phyloP scores from a whole-genome alignment of 2,329 filamentous ascomycete genomes.

The Fusarium cyanostomum region DNA sequence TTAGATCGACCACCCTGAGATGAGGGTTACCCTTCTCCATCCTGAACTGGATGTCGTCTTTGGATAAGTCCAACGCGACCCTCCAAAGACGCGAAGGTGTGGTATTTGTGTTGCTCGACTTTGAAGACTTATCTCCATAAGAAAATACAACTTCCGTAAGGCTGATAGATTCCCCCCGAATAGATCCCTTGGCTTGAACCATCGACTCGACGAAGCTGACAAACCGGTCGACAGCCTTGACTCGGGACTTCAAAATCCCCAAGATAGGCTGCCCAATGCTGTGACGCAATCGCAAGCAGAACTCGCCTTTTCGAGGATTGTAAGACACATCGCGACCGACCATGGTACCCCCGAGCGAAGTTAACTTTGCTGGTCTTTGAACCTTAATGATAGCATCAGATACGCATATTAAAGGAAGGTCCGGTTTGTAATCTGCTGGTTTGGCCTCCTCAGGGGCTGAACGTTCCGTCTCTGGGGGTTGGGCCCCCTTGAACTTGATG shows the following conservation, averaged over 20 bases:
- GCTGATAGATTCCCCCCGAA: constrained; percentile 67
- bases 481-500: constrained; percentile 64
- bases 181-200: constrained; percentile 61
- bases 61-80: constrained; percentile 67
- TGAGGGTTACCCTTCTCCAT: constrained; percentile 74
- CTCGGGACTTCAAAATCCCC: constrained; percentile 64
- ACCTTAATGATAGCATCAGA: constrained; percentile 66
- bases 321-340: constrained; percentile 70
- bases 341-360: constrained; percentile 62
- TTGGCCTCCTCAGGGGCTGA: constrained; percentile 11
- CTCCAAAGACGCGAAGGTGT: constrained; percentile 52
- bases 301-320: constrained; percentile 66
- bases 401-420: constrained; percentile 49
- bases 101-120: background rate
- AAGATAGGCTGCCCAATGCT: constrained; percentile 68
- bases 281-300: constrained; percentile 68
- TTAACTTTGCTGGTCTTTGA: constrained; percentile 62
- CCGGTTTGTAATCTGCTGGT: constrained; percentile 1
- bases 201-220: constrained; percentile 76
- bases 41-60: constrained; percentile 63
- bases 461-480: constrained; percentile 34
- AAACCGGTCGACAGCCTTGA: constrained; percentile 75
- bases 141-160: constrained; percentile 73
- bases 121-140: constrained; percentile 59
- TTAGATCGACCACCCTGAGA: constrained; percentile 66